Conservation (phyloP, 2,329 filamentous ascomycete genomes). For the Chaetoscypha palmicola region DNA sequence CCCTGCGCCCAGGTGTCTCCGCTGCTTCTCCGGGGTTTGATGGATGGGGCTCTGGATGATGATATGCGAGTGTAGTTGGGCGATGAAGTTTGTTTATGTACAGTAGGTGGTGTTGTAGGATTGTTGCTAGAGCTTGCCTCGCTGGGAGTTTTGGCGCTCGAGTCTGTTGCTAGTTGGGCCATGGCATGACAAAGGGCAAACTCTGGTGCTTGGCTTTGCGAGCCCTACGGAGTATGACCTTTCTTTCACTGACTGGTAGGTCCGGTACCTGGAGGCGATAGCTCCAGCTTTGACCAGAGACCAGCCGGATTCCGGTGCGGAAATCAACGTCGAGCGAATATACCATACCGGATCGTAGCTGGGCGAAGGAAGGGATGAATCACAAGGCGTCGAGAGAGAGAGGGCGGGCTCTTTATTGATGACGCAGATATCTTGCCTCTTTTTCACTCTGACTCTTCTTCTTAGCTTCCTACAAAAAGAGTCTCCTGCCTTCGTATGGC, state of each 20-base stretch:
- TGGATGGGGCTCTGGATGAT: background rate
- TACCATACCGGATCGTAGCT: background rate
- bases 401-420: background rate
- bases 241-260: background rate
- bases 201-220: background rate
- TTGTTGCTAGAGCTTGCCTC: too few relatives aligned
- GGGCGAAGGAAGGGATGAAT: background rate
- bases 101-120: too few relatives aligned
- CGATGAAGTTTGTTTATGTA: too few relatives aligned
- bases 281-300: background rate
- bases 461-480: background rate
- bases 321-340: background rate
- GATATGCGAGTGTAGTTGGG: too few relatives aligned
- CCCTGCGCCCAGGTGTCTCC: conserved; percentile 4
- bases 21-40: background rate
- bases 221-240: background rate
- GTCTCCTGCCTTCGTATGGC: background rate
- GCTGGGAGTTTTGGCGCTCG: too few relatives aligned
- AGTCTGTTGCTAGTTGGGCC: too few relatives aligned
- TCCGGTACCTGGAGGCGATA: background rate
- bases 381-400: background rate
- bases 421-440: conserved; percentile 1
- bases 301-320: background rate
- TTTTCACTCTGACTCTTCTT: background rate
- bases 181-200: background rate